These are phyloP conservation scores for Fusarium incarnatum DNA, from an alignment of 2,329 filamentous ascomycete species.

Conservation along the genomic window DNA sequence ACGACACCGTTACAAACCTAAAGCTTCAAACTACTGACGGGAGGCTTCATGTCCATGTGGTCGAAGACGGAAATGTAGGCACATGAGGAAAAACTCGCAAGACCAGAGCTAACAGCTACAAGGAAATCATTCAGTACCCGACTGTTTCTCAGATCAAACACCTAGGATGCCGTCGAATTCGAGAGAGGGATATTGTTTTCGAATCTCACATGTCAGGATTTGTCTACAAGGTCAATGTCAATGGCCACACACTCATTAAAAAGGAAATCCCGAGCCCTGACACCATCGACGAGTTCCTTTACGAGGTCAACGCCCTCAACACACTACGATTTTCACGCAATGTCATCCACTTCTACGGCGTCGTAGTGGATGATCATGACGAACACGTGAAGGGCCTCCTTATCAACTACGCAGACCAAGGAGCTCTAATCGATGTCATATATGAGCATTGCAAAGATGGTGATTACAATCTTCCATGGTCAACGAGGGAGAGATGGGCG, in stretches of 20 bases:
- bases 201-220: slow-evolving; percentile 96
- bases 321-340: slow-evolving; percentile 76
- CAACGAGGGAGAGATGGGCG: slow-evolving; percentile 85
- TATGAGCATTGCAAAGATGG: slow-evolving; percentile 78
- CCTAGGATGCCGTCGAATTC: slow-evolving; percentile 71
- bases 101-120: slow-evolving; percentile 29
- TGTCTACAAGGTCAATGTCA: slow-evolving; percentile 88
- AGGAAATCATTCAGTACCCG: slow-evolving; percentile 91
- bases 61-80: slow-evolving; percentile 88
- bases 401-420: slow-evolving; percentile 87
- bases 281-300: slow-evolving; percentile 94
- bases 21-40: slow-evolving; percentile 91
- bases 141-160: slow-evolving; percentile 78
- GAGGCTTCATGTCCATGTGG: slow-evolving; percentile 93
- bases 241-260: slow-evolving; percentile 82
- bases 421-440: slow-evolving; percentile 89
- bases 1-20: slow-evolving; percentile 93
- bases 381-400: slow-evolving; percentile 86
- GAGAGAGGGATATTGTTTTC: slow-evolving; percentile 82
- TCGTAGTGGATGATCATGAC: slow-evolving; percentile 90
- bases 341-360: slow-evolving; percentile 87
- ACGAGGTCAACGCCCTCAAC: slow-evolving; percentile 95
- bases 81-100: not conserved
- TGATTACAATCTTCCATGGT: slow-evolving; percentile 71
- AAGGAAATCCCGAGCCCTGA: slow-evolving; percentile 98